Base-by-base conservation (phyloP, 352 stramenopile species). In the Phytophthora pseudosyringae region DNA sequence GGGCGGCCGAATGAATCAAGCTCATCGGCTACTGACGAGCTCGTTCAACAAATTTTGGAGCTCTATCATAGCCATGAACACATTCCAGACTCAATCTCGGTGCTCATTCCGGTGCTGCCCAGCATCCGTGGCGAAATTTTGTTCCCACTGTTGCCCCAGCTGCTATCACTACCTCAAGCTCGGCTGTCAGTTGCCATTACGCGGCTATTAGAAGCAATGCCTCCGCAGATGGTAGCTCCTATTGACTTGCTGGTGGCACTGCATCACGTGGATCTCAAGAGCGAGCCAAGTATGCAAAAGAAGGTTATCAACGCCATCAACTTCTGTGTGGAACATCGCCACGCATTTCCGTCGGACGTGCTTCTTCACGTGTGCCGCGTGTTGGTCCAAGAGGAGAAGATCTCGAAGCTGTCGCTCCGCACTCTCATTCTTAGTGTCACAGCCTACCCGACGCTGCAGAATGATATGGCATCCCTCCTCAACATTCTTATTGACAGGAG, bases 401-500 rank as follows among this genome's bases (percentile, higher is more conserved):
- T 91, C 36, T 82, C 83, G 2, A 90, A 89, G 55, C 78, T 93
- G 9, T 82, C 83, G 29, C 59, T 94, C 18, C 84, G 84, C 35
- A 92, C 86, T 26, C 75, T 94, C 32, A 94, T 93, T 58, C 72
- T 93, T 25, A 90, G 81, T 32, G 83, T 94, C 25, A 90, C 83
- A 44, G 76, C 78, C 21, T 91, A 90, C 55, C 79, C 82, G 18
- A 80, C 78, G 29, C 54, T 92, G 49, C 82, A 91, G 50, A 68
- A 76, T 5, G 82, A 91, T 18, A 83, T 88, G 61, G 79, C 83
- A 15, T 73, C 69, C 46, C 63, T 91, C 11, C 69, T 94, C 12
- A 73, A 76, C 8, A 76, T 76, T 21, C 76, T 94, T 13, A 73
- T 81, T 25, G 59, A 71, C 15, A 77, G 83, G 18, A 71, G 60